A percentile compares a stretch with the other conserved stretches of the same genome.
Evolutionary conservation across 2,329 filamentous ascomycete species (phyloP).

Genomic region (Pseudogymnoascus sp.): DNA sequence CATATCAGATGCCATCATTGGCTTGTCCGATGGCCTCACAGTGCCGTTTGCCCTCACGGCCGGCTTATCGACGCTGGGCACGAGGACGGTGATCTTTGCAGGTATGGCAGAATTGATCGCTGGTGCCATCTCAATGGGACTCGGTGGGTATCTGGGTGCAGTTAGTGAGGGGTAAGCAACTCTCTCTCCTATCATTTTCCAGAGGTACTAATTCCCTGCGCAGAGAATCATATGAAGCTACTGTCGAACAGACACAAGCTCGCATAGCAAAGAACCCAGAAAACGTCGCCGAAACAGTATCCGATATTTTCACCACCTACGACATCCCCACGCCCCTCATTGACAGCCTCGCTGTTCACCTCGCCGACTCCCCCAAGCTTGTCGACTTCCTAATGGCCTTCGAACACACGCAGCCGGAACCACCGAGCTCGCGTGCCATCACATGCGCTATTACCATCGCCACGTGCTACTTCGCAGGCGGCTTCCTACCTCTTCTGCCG

Average conservation of each 20-base stretch:
- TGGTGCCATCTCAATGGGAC: constrained; percentile 53
- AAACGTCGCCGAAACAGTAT: constrained; percentile 23
- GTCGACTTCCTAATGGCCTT: constrained; percentile 34
- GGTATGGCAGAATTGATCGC: constrained; percentile 53
- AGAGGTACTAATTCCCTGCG: background rate
- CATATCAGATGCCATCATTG: constrained; percentile 48
- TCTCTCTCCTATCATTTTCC: background rate
- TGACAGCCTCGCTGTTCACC: constrained; percentile 28
- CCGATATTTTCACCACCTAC: constrained; percentile 29
- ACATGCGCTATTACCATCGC: constrained; percentile 46
- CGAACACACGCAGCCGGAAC: constrained; percentile 26
- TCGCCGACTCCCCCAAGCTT: constrained; percentile 25
- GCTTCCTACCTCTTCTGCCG: constrained; percentile 46
- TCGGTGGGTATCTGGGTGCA: constrained; percentile 51
- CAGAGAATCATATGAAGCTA: constrained; percentile 27
- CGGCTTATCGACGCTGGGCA: constrained; percentile 41
- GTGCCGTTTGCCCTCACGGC: constrained; percentile 56
- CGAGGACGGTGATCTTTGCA: constrained; percentile 46
- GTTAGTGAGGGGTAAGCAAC: constrained; percentile 33
- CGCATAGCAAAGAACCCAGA: constrained; percentile 21
- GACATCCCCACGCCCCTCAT: constrained; percentile 24
- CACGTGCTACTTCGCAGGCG: constrained; percentile 46
- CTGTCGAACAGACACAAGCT: constrained; percentile 21
- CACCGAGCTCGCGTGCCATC: constrained; percentile 25
- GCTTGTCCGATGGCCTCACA: constrained; percentile 52